These are phyloP conservation scores for Colletotrichum lupini DNA, from an alignment of 2,329 filamentous ascomycete genomes.

Conservation along the genomic window DNA sequence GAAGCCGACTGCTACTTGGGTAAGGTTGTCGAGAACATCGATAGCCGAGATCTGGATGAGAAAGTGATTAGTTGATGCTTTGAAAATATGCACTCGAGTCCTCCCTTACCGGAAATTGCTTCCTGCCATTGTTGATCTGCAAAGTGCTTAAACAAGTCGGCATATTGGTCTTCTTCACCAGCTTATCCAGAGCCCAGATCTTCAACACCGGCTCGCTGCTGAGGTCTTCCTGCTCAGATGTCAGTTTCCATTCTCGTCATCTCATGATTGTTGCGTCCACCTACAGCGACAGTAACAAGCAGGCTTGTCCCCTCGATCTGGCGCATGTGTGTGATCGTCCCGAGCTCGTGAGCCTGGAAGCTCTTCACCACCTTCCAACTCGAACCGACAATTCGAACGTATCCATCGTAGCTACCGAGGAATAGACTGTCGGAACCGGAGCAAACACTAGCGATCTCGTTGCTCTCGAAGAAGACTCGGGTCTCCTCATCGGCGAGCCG, in stretches of 20 bases:
- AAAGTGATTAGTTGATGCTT: not conserved
- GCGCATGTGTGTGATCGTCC: slow-evolving; percentile 88
- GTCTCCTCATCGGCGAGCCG: slow-evolving; percentile 83
- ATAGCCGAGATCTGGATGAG: slow-evolving; percentile 81
- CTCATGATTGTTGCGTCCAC: not conserved
- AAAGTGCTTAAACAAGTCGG: slow-evolving; percentile 90
- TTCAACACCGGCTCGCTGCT: slow-evolving; percentile 89
- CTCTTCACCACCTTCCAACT: slow-evolving; percentile 87
- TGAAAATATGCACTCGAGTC: not conserved
- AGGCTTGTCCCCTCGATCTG: slow-evolving; percentile 89
- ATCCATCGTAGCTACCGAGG: slow-evolving; percentile 85
- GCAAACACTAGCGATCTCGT: slow-evolving; percentile 84
- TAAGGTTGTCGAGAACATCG: slow-evolving; percentile 85
- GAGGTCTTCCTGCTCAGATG: slow-evolving; percentile 75
- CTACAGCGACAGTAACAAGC: slow-evolving; percentile 81
- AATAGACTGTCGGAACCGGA: slow-evolving; percentile 92
- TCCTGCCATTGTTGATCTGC: slow-evolving; percentile 87
- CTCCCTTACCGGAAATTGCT: slow-evolving; percentile 83
- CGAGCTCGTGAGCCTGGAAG: slow-evolving; percentile 87
- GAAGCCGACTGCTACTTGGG: slow-evolving; percentile 94
- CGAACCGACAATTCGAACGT: slow-evolving; percentile 87
- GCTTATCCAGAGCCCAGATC: slow-evolving; percentile 96
- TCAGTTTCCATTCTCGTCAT: not conserved
- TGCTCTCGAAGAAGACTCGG: slow-evolving; percentile 82
- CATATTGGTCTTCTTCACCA: slow-evolving; percentile 91